Base-by-base conservation (phyloP, 176 grass and related monocot genomes). In the Lolium perenne region DNA sequence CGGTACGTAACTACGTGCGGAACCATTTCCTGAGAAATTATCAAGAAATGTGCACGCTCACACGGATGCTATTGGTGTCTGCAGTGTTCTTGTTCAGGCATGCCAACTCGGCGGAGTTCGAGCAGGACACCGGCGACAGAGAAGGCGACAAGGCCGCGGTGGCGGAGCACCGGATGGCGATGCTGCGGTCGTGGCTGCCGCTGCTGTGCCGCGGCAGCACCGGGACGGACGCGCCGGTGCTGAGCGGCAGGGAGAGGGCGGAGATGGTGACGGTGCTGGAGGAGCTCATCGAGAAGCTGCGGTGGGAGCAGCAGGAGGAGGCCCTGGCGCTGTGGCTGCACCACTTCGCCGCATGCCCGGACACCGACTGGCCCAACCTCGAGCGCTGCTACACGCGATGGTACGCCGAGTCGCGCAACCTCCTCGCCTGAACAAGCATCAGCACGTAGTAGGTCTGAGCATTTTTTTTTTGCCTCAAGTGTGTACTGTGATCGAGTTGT, bases 281-380 rank as follows among this genome's bases (percentile, higher is more conserved):
- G 58, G 91, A 94, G 16, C 70, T 95, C 81, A 89, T 95, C 78
- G 81, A 59, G 50, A 94, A 94, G 88, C 84, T 98, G 10, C 46
- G 78, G 38, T 91, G 90, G 96, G 88, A 94, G 67, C 86, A 98
- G 85, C 90, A 92, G 85, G 93, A 98, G 65, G 87, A 89, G 85
- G 72, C 85, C 3, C 67, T 98, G 81, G 84, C 87, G 58, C 89
- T 95, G 49, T 98, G 95, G 95, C 86, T 98, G 79, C 87, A 95
- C 81, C 85, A 95, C 86, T 98, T 95, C 60, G 82, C 93, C 1
- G 80, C 63, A 0, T 92, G 67, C 79, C 77, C 91, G 0, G 88
- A 98, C 77, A 95, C 91, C 21, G 95, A 95, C 79, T 98, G 95
- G 95, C 95, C 95, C 16, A 98, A 94, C 83, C 89, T 94, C 9